Evolutionary conservation across 768 basidiomycete genomes (phyloP).

Genomic region (Lentinula boryana): DNA sequence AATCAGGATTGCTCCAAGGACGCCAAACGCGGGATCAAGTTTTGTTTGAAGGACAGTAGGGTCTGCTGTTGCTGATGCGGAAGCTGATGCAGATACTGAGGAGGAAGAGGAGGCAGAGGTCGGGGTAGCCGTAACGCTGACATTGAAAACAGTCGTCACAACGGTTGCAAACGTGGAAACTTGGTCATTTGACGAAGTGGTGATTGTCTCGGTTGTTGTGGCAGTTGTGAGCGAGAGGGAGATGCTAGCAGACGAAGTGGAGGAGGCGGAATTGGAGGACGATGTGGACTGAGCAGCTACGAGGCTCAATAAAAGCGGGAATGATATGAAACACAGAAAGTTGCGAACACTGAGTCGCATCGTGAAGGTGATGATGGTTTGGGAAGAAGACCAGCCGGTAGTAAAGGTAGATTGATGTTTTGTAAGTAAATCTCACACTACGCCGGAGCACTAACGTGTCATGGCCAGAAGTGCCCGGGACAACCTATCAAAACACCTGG

Average conservation of each 20-base stretch:
- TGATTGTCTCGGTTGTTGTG: slow-evolving; percentile 43
- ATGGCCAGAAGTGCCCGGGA: neutral
- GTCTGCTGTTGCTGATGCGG: slow-evolving; percentile 34
- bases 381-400: neutral
- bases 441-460: neutral
- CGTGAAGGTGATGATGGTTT: neutral
- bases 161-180: slow-evolving; percentile 45
- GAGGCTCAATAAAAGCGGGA: neutral
- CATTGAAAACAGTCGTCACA: slow-evolving; percentile 57
- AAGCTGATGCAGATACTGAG: slow-evolving; percentile 29
- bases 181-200: slow-evolving; percentile 41
- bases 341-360: neutral
- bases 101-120: slow-evolving; percentile 34
- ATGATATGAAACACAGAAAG: neutral
- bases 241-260: slow-evolving; percentile 26
- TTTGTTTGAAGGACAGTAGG: slow-evolving; percentile 52
- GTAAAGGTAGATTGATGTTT: neutral
- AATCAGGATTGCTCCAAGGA: slow-evolving; percentile 83
- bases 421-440: neutral
- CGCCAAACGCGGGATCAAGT: slow-evolving; percentile 85
- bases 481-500: neutral
- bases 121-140: slow-evolving; percentile 49
- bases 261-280: slow-evolving; percentile 17
- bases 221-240: slow-evolving; percentile 53
- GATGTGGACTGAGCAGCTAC: slow-evolving; percentile 1